phyloP scores from a whole-genome alignment of 176 grass and related monocot species.

The Carex cristatella region DNA sequence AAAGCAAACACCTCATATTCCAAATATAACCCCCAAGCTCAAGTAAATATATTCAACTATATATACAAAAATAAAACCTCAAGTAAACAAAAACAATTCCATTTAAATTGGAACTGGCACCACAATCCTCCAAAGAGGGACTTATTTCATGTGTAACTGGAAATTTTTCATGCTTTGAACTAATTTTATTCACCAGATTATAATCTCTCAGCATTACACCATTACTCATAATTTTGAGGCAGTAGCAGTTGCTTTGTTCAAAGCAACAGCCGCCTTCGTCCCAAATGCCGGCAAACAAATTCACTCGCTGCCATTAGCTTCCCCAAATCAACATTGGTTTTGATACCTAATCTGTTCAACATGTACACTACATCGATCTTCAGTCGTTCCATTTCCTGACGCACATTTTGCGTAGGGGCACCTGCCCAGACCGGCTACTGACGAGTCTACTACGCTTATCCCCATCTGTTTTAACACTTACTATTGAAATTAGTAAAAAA shows the following conservation, averaged over 20 bases:
- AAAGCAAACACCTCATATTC: no score
- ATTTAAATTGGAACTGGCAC: not conserved
- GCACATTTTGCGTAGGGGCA: constrained; percentile 89
- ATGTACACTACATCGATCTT: constrained; percentile 75
- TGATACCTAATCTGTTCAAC: constrained; percentile 73
- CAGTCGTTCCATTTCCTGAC: constrained; percentile 71
- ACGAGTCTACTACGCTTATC: constrained; percentile 60
- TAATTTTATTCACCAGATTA: not conserved
- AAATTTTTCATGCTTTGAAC: not conserved
- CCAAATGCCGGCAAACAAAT: constrained; percentile 61
- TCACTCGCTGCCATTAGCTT: constrained; percentile 75
- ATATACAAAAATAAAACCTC: no score
- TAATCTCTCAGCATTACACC: no score
- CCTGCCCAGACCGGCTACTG: constrained; percentile 63
- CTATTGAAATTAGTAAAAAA: not conserved
- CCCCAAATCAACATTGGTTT: constrained; percentile 47
- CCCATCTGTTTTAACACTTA: constrained; percentile 58
- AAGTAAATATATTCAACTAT: no score
- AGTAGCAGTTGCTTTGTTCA: constrained; percentile 31
- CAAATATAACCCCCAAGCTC: no score
- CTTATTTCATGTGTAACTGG: not conserved
- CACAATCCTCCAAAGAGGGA: not conserved
- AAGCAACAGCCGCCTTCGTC: constrained; percentile 60
- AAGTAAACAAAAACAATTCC: no score
- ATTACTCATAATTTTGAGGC: constrained; percentile 46